Base-by-base conservation (phyloP, 2,329 filamentous ascomycete species). In the Helminthosporium solani region DNA sequence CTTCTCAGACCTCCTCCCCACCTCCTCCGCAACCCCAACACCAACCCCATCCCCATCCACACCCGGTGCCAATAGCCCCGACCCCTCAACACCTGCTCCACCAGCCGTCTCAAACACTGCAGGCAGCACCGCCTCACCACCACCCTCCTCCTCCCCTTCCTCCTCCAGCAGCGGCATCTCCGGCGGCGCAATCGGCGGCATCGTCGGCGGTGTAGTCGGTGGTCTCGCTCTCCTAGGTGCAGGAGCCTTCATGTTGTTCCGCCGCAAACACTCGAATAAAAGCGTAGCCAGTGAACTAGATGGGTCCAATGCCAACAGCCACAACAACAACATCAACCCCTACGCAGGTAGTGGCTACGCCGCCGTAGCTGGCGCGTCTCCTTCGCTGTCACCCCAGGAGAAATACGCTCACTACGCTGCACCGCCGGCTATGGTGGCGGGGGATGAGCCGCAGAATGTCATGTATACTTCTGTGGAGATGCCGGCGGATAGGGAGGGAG, bases 181-280 rank as follows among this genome's bases (percentile, higher is more conserved):
- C 14, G 49, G 46, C 33, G 53, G 50, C 31, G 50, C 50, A 12
- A 53, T 52, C 20, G 53, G 30, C 15, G 53, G 53, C 21, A 49
- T 48, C 19, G 48, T 54, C 4, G 45, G 46, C 21, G 53, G 51
- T 14, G 49, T 38, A 15, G 37, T 57, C 1, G 48, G n/a, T 3
- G 49, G 43, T 9, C 30, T 57, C 15, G 47, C 47, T 6, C 14
- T 54, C 16, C 40, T 54, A 21, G 42, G 33, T 16, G 42, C 40
- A 4, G 49, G 35, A 7, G 27, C 28, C 3, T 54, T 51, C 21
- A 44, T 54, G 15, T 42, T 52, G 16, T 49, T 42, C 41, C 36
- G 47, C 16, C 19, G 49, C 8, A 46, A 46, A 25, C 43, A 46
- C 14, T 20, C 23, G 9, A 18, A 18, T 3, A 19, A 25, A 2